Conservation (phyloP, 2,329 filamentous ascomycete species). For the Elsinoe arachidis region DNA sequence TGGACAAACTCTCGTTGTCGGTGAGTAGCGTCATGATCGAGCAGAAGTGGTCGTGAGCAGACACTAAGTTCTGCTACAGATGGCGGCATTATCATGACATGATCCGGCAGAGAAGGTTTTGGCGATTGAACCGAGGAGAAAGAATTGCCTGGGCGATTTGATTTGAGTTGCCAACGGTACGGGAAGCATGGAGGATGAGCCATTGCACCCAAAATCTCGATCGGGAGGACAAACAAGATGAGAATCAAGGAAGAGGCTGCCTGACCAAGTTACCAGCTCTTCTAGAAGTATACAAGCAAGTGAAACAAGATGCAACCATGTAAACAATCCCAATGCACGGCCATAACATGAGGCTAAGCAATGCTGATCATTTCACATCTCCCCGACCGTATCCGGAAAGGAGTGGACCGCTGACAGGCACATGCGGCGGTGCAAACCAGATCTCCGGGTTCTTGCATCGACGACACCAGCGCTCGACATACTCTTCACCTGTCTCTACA, state of each 20-base stretch:
- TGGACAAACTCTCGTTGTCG: constrained; percentile 54
- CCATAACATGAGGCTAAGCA: constrained; percentile 1
- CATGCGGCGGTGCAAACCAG: constrained; percentile 4
- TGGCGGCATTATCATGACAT: constrained; percentile 28
- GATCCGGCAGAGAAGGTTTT: constrained; percentile 14
- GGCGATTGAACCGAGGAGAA: constrained; percentile 5
- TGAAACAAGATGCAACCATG: constrained; percentile 1
- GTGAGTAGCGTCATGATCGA: constrained; percentile 1
- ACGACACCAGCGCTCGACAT: neutral
- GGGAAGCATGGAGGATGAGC: constrained; percentile 8
- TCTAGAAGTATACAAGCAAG: neutral
- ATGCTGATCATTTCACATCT: neutral
- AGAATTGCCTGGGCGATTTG: neutral
- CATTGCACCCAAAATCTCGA: neutral
- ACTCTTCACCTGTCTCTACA: neutral
- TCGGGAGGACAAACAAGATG: neutral
- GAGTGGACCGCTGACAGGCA: neutral
- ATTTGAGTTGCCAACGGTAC: constrained; percentile 4
- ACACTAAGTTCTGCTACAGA: constrained; percentile 15
- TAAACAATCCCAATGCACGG: neutral
- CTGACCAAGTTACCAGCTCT: neutral
- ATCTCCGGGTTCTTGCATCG: neutral
- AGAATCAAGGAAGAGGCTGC: neutral
- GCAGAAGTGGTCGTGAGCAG: neutral
- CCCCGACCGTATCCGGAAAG: neutral